These are phyloP conservation scores for Auricularia sp. DNA, from an alignment of 768 basidiomycete genomes.

Conservation along the genomic window DNA sequence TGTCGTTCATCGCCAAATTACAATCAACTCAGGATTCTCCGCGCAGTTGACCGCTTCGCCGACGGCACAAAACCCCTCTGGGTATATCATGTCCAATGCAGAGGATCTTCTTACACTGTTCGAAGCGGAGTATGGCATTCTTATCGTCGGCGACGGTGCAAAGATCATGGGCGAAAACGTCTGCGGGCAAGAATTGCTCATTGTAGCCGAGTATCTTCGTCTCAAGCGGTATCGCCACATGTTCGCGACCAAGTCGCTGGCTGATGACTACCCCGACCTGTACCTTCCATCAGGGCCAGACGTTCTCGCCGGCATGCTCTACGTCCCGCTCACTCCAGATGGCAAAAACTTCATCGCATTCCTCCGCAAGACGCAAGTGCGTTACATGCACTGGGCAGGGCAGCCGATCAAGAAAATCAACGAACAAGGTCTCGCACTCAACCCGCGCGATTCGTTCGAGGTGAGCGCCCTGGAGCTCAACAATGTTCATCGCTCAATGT, in stretches of 20 bases:
- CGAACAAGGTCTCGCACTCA: constrained; percentile 34
- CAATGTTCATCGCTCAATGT: neutral
- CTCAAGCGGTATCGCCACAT: constrained; percentile 58
- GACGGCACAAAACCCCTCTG: constrained; percentile 57
- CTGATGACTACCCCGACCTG: constrained; percentile 62
- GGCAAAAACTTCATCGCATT: constrained; percentile 79
- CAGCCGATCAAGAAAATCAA: constrained; percentile 44
- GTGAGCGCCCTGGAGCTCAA: constrained; percentile 23
- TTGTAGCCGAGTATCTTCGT: constrained; percentile 72
- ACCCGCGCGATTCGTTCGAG: constrained; percentile 65
- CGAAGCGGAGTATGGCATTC: constrained; percentile 66
- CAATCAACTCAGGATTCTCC: neutral
- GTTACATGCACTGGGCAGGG: constrained; percentile 72
- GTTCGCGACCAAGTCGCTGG: constrained; percentile 58
- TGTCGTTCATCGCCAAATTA: neutral
- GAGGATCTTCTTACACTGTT: constrained; percentile 71
- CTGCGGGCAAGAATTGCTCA: constrained; percentile 68
- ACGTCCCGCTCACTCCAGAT: constrained; percentile 60
- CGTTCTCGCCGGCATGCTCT: constrained; percentile 62
- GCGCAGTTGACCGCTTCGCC: constrained; percentile 60
- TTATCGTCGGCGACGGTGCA: constrained; percentile 61
- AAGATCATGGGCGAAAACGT: constrained; percentile 61
- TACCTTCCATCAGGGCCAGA: constrained; percentile 45
- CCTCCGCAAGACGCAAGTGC: constrained; percentile 61
- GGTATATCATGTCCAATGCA: constrained; percentile 71